Base-by-base conservation (phyloP, 2,329 filamentous ascomycete species). In the Alternaria brassicicola region DNA sequence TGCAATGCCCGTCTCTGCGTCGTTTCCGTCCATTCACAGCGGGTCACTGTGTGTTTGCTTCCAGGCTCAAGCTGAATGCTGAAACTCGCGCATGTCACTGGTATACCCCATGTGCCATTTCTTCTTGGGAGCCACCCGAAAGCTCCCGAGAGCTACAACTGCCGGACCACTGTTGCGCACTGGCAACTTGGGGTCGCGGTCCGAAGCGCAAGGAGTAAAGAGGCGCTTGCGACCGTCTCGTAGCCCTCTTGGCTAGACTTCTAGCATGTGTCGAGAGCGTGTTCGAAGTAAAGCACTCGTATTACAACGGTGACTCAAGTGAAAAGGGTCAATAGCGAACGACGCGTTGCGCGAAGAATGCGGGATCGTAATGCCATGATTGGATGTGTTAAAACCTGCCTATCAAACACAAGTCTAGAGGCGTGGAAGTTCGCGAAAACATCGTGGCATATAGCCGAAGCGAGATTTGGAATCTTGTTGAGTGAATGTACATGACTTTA, bases 51-150 rank as follows among this genome's bases (percentile, higher is more conserved):
- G 42, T 55, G 51, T 59, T 50, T 61, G 61, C 55, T 58, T 63
- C 53, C 63, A 84, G 85, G 75, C 60, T 63, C 53, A 64, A 84
- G 86, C 75, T 78, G 81, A 53, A 79, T 81, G 25, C 94, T 91
- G 92, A 91, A 87, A 79, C 78, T 83, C 66, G 84, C 82, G 70
- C 81, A 94, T 39, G 80, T 82, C 62, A 83, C 87, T 68, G 57
- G 62, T 59, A 47, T 19, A 26, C 21, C 31, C 30, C 31, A 35
- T 36, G 47, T 36, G n/a, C 41, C 9, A 57, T 52, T 52, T 59
- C 36, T 53, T 47, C 17, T 51, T 48, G 6, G 8, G 6, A 23
- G 12, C 36, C 19, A 39, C 19, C 36, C 36, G 36, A 23, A 47
- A 50, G 13, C 51, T 46, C 30, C 35, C 46, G 41, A 52, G 35